These are phyloP conservation scores for Penicillium italicum DNA, from an alignment of 2,329 filamentous ascomycete species.

Conservation along the genomic window DNA sequence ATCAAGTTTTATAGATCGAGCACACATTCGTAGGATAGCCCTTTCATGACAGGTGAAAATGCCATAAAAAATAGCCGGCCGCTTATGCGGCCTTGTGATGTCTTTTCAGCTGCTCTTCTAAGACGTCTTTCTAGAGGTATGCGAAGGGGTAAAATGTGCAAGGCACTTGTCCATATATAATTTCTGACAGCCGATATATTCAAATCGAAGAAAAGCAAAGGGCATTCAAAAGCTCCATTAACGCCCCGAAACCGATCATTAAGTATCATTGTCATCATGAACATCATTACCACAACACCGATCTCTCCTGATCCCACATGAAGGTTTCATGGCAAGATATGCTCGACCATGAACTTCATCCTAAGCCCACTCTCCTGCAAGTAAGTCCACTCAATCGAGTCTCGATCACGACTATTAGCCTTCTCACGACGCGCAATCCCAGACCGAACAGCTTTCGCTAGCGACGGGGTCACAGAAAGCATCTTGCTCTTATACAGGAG, in stretches of 20 bases:
- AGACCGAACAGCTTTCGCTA: constrained; percentile 48
- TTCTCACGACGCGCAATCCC: constrained; percentile 54
- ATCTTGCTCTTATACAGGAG: constrained; percentile 43
- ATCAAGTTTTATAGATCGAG: background rate
- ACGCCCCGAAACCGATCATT: background rate
- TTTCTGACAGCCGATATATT: background rate
- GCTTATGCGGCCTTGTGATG: no score
- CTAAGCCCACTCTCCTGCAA: constrained; percentile 43
- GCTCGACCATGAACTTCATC: constrained; percentile 37
- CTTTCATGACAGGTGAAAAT: background rate
- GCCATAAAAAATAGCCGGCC: no score
- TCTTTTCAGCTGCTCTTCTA: no score
- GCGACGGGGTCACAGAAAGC: constrained; percentile 30
- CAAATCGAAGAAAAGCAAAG: background rate
- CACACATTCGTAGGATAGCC: background rate
- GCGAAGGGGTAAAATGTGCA: no score
- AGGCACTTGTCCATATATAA: no score
- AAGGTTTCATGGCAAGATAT: constrained; percentile 21
- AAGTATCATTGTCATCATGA: constrained; percentile 9
- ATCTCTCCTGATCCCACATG: background rate
- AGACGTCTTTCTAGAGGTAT: no score
- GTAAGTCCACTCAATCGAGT: constrained; percentile 38
- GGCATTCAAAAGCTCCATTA: background rate
- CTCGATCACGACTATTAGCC: constrained; percentile 32
- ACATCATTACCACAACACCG: background rate